These are phyloP conservation scores for Aaosphaeria arxii DNA, from an alignment of 2,329 filamentous ascomycete species.

Conservation along the genomic window DNA sequence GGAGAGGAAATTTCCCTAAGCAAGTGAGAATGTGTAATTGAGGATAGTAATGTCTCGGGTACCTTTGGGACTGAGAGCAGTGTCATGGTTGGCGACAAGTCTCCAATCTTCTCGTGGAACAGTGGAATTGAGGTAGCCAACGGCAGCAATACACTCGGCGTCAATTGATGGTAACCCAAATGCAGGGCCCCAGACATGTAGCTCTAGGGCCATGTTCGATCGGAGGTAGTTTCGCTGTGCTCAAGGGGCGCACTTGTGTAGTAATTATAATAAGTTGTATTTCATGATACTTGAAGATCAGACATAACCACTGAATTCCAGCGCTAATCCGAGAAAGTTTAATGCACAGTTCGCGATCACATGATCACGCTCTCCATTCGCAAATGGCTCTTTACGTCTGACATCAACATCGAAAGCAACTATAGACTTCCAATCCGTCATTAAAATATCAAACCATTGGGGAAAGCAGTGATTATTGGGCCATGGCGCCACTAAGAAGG, in stretches of 20 bases:
- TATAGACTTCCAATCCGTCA: too few relatives aligned
- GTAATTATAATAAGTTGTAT: too few relatives aligned
- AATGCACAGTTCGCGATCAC: too few relatives aligned
- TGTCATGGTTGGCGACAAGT: constrained; percentile 52
- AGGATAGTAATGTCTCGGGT: constrained; percentile 4
- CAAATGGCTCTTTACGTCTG: too few relatives aligned
- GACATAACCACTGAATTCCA: too few relatives aligned
- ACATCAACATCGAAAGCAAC: too few relatives aligned
- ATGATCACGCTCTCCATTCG: too few relatives aligned
- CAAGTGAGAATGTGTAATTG: neutral
- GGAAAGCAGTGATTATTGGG: too few relatives aligned
- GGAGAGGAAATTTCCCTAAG: constrained; percentile 55
- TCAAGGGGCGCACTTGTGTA: too few relatives aligned
- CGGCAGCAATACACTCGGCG: constrained; percentile 79
- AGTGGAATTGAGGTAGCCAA: constrained; percentile 69
- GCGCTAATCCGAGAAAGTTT: too few relatives aligned
- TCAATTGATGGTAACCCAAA: constrained; percentile 90
- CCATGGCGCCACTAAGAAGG: constrained; percentile 82
- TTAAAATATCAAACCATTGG: too few relatives aligned
- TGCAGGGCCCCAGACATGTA: constrained; percentile 88
- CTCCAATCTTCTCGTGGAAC: constrained; percentile 52
- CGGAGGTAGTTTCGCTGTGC: neutral
- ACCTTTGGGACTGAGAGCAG: constrained; percentile 65
- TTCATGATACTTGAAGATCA: too few relatives aligned
- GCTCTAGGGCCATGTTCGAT: constrained; percentile 58